Evolutionary conservation across 176 grass and related monocot genomes (phyloP).

Genomic region (Saccharum spontaneum): DNA sequence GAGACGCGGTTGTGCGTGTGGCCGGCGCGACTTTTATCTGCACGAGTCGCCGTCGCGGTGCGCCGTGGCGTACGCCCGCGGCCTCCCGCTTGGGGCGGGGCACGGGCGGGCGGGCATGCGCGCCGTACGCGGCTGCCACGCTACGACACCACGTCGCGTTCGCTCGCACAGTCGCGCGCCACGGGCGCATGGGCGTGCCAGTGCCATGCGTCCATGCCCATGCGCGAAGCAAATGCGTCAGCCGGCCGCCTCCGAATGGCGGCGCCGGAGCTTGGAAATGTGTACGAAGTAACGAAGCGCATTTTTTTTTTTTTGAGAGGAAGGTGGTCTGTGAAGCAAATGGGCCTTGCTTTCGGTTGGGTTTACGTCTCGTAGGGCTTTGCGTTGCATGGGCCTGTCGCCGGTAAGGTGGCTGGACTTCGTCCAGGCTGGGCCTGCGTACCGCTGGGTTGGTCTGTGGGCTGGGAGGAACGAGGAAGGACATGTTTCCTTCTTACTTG

Average conservation of each 20-base stretch:
- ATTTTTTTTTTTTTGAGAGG: no score
- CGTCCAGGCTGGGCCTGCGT: not conserved
- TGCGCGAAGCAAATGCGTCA: no score
- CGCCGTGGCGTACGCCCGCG: slow-evolving; percentile 16
- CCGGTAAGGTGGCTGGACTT: not conserved
- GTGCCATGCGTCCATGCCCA: no score
- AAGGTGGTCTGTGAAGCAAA: no score
- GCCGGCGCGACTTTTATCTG: not conserved
- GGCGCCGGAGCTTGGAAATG: no score
- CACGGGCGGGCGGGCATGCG: not conserved
- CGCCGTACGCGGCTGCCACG: not conserved
- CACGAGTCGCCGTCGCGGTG: not conserved
- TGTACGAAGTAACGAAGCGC: no score
- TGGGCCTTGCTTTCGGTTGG: no score
- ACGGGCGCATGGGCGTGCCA: no score
- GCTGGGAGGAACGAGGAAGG: no score
- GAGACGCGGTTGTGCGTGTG: not conserved
- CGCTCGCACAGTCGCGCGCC: not conserved
- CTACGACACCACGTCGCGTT: not conserved
- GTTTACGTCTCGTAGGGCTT: not conserved
- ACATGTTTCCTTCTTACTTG: no score
- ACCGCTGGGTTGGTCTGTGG: no score
- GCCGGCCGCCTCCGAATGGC: no score
- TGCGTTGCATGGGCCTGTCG: not conserved
- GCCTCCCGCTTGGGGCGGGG: not conserved